Conservation (phyloP, 345 rosid species). For the Triadica sebifera region DNA sequence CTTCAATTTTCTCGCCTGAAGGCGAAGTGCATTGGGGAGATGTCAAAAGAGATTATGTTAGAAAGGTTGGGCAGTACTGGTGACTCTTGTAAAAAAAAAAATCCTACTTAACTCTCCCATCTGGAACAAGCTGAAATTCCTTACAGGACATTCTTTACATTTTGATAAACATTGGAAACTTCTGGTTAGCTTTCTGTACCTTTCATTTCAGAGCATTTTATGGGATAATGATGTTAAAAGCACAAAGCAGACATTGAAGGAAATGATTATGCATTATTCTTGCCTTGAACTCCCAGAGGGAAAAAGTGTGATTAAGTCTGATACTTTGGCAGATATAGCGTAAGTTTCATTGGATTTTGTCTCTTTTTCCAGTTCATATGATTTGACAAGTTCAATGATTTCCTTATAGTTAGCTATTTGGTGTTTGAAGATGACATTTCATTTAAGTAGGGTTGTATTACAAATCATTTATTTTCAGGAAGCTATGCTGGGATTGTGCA, state of each 20-base stretch:
- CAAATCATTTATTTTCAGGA: no score
- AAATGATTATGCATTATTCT: no score
- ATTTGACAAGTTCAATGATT: neutral
- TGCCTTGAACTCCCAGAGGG: constrained; percentile 80
- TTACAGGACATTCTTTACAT: neutral
- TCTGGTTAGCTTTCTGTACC: constrained; percentile 12
- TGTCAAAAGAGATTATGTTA: no score
- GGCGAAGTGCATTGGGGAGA: constrained; percentile 74
- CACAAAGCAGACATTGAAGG: no score
- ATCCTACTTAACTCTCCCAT: no score
- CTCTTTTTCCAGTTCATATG: neutral
- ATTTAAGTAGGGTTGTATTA: no score
- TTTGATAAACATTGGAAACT: constrained; percentile 3
- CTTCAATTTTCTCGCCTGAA: constrained; percentile 76
- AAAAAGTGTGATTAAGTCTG: constrained; percentile 71
- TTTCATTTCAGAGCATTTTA: no score
- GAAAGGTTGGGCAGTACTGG: constrained; percentile 54
- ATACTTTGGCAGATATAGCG: constrained; percentile 72
- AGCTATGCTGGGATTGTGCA: no score
- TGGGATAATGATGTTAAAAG: no score
- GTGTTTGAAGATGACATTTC: no score
- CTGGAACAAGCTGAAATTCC: no score
- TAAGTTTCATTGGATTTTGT: constrained; percentile 36
- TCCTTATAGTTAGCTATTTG: neutral
- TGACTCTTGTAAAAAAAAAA: no score